phyloP scores from a whole-genome alignment of 768 basidiomycete species.

The Boletus huronensis region DNA sequence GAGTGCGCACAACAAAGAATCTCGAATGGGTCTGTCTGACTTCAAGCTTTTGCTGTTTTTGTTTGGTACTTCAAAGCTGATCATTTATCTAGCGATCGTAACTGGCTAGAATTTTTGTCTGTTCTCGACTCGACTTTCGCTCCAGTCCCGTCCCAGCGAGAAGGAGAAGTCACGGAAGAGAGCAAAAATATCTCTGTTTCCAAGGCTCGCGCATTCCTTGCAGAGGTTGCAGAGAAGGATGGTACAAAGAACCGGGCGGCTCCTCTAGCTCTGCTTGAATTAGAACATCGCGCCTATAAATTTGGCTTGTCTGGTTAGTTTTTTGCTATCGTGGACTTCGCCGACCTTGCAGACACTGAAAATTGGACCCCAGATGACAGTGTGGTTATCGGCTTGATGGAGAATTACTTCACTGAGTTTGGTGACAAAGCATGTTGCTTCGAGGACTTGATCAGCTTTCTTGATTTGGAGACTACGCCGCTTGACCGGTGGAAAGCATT shows the following conservation, averaged over 20 bases:
- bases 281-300: constrained; percentile 56
- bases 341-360: constrained; percentile 1
- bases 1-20: constrained; percentile 58
- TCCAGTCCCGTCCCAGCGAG: constrained; percentile 28
- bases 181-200: constrained; percentile 34
- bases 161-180: constrained; percentile 30
- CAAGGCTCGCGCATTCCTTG: constrained; percentile 51
- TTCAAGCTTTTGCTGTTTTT: constrained; percentile 3
- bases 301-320: constrained; percentile 44
- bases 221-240: constrained; percentile 56
- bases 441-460: constrained; percentile 76
- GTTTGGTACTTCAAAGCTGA: constrained; percentile 21
- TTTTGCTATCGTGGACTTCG: not conserved
- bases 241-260: constrained; percentile 73
- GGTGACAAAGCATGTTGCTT: constrained; percentile 84
- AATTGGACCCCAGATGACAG: constrained; percentile 39
- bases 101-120: constrained; percentile 82
- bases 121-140: constrained; percentile 66
- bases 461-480: constrained; percentile 47
- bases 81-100: constrained; percentile 57
- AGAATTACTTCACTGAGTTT: constrained; percentile 66
- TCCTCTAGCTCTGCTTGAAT: constrained; percentile 68
- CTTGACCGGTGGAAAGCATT: constrained; percentile 51
- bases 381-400: constrained; percentile 47
- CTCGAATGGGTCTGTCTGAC: constrained; percentile 48